These are phyloP conservation scores for Sporothrix luriei DNA, from an alignment of 2,329 filamentous ascomycete genomes.

Conservation along the genomic window DNA sequence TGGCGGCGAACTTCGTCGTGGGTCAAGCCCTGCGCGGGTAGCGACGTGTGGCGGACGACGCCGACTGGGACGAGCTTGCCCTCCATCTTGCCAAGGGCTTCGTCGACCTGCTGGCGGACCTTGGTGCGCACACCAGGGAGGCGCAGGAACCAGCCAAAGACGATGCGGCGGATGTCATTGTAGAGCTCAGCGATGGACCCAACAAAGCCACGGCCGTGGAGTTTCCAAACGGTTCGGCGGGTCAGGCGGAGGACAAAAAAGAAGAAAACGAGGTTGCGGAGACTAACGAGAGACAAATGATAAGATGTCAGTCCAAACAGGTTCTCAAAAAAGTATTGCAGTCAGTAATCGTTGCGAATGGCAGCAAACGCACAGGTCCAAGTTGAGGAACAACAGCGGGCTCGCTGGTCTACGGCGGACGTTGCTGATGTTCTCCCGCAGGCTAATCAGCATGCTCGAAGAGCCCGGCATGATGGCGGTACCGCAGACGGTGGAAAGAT, in stretches of 20 bases:
- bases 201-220: conserved; percentile 84
- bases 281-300: conserved; percentile 47
- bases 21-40: conserved; percentile 83
- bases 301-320: background rate
- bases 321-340: too few relatives aligned
- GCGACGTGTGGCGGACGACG: conserved; percentile 66
- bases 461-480: conserved; percentile 62
- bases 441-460: conserved; percentile 70
- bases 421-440: conserved; percentile 66
- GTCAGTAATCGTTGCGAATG: background rate
- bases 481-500: background rate
- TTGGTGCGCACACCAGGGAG: conserved; percentile 83
- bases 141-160: conserved; percentile 83
- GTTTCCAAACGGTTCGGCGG: conserved; percentile 76
- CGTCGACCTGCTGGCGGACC: conserved; percentile 80
- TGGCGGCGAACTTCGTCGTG: conserved; percentile 78
- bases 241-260: conserved; percentile 84
- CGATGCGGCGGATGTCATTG: conserved; percentile 66
- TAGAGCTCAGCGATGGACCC: conserved; percentile 78
- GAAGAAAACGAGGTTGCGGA: conserved; percentile 86
- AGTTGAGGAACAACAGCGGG: conserved; percentile 62
- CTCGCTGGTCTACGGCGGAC: conserved; percentile 61
- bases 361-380: conserved; percentile 64
- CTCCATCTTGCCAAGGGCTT: conserved; percentile 78
- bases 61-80: conserved; percentile 77